These are phyloP conservation scores for Penicillium griseofulvum DNA, from an alignment of 2,329 filamentous ascomycete genomes.

Conservation along the genomic window DNA sequence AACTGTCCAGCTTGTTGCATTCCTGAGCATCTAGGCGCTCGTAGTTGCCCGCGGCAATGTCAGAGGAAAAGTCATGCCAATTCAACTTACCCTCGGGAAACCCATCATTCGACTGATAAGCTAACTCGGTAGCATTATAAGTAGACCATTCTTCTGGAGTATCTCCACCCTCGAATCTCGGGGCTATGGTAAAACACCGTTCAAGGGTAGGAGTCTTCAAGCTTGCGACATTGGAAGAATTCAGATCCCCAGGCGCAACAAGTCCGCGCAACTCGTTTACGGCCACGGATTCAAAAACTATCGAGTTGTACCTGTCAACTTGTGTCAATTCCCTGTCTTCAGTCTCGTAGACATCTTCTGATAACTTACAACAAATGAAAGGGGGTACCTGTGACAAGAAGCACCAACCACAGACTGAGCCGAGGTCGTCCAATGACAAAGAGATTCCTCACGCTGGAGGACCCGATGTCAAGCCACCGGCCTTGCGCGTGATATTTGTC, in stretches of 20 bases:
- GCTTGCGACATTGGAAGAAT: neutral
- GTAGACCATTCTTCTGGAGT: too few relatives aligned
- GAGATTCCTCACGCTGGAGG: slow-evolving; percentile 33
- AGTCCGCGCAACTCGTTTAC: neutral
- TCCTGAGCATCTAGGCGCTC: neutral
- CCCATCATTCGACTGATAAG: neutral
- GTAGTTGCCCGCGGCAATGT: neutral
- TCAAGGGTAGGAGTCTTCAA: neutral
- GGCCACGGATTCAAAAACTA: neutral
- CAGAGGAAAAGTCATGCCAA: neutral
- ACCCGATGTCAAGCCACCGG: slow-evolving; percentile 47
- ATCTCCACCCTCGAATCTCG: neutral
- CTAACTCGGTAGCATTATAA: too few relatives aligned
- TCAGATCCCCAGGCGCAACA: neutral
- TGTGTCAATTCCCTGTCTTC: neutral
- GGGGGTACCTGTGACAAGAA: slow-evolving; percentile 13
- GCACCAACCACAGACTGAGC: slow-evolving; percentile 10
- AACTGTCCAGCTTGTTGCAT: neutral
- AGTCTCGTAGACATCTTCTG: neutral
- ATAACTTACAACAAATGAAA: slow-evolving; percentile 21
- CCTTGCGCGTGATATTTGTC: slow-evolving; percentile 1
- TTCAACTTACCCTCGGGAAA: neutral
- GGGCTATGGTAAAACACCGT: neutral
- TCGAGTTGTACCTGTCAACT: neutral
- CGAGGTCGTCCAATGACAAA: slow-evolving; percentile 30